phyloP scores from a whole-genome alignment of 169 alveolate genomes.

The Plasmodium adleri region DNA sequence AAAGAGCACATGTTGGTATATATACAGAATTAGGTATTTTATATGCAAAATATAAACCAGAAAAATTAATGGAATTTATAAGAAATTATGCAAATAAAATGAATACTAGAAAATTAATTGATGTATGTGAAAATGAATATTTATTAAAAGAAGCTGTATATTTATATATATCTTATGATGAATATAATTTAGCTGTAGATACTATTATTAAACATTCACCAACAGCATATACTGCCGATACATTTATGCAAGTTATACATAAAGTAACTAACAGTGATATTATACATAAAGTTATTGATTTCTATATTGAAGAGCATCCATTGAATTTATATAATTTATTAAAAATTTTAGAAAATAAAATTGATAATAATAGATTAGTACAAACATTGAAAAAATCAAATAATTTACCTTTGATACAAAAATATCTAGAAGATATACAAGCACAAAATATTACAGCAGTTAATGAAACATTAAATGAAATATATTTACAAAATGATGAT shows the following conservation, averaged over 20 bases:
- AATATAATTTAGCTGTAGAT: conserved; percentile 97
- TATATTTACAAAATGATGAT: conserved; percentile 97
- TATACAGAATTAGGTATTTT: conserved; percentile 99
- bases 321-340: conserved; percentile 94
- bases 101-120: conserved; percentile 80
- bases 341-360: conserved; percentile 85
- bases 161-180: conserved; percentile 97
- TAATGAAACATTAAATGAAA: conserved; percentile 98
- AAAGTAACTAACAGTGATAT: conserved; percentile 94
- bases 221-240: conserved; percentile 90
- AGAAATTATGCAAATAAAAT: conserved; percentile 64
- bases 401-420: conserved; percentile 88
- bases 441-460: conserved; percentile 93
- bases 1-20: conserved; percentile 91
- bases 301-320: conserved; percentile 99
- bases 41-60: conserved; percentile 98
- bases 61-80: conserved; percentile 92
- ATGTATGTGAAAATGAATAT: conserved; percentile 89
- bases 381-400: conserved; percentile 89
- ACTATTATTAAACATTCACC: conserved; percentile 87
- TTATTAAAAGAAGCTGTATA: conserved; percentile 97
- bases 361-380: conserved; percentile 96
- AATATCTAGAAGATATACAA: conserved; percentile 86
- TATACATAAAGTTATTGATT: conserved; percentile 97
- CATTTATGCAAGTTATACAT: conserved; percentile 78